Conservation (phyloP, 805 yeast species). For the Kuraishia cidri region DNA sequence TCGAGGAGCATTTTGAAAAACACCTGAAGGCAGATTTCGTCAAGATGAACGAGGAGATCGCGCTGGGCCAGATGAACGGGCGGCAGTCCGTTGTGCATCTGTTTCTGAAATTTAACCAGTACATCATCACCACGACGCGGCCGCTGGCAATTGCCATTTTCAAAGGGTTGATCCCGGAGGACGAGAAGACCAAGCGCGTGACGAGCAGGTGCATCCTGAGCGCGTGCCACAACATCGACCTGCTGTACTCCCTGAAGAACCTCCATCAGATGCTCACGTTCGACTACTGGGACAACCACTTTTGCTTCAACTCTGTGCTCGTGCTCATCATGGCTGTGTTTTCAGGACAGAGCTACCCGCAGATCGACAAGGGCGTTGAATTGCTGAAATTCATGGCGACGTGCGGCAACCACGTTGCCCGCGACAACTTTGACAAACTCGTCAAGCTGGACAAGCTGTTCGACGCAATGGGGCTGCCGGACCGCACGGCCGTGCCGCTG, state of each 20-base stretch:
- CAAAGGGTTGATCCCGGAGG: conserved; percentile 15
- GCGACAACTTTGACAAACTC: conserved; percentile 14
- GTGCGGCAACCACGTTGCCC: conserved; percentile 17
- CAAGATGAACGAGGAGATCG: conserved; percentile 10
- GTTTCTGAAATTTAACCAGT: conserved; percentile 23
- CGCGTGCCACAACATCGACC: conserved; percentile 20
- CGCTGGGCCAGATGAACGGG: conserved; percentile 2
- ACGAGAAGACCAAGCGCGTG: conserved; percentile 11
- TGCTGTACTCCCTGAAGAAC: conserved; percentile 16
- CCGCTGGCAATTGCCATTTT: conserved; percentile 24
- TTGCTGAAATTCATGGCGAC: conserved; percentile 17
- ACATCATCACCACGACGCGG: conserved; percentile 23
- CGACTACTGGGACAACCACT: conserved; percentile 31
- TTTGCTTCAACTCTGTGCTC: conserved; percentile 23
- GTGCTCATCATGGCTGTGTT: conserved; percentile 15
- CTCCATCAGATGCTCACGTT: conserved; percentile 21
- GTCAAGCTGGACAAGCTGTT: conserved; percentile 11
- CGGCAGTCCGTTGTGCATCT: conserved; percentile 17
- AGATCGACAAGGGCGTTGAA: conserved; percentile 11
- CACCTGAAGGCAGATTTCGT: conserved; percentile 10
- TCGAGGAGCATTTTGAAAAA: conserved; percentile 15
- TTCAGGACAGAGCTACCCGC: conserved; percentile 5
- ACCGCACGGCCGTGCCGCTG: conserved; percentile 6
- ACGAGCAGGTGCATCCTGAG: conserved; percentile 19
- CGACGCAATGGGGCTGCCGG: conserved; percentile 9